Percentiles rank a stretch among this genome's conserved stretches.
Evolutionary conservation across 371 early-diverging fungal species (phyloP).

Genomic region (Quaeritorhiza haematococci): DNA sequence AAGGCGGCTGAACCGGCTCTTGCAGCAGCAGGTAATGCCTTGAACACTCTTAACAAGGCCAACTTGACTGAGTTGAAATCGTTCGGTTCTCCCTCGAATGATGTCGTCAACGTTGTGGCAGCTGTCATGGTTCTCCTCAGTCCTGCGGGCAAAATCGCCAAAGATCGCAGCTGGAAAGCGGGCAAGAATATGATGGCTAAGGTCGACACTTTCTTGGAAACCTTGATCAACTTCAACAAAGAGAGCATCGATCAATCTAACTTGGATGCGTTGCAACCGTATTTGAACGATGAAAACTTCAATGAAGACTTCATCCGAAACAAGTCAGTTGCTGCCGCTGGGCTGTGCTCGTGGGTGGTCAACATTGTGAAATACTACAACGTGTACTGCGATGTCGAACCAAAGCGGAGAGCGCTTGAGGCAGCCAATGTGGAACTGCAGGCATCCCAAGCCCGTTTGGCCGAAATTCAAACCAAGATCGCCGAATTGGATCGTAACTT

Average conservation of each 20-base stretch:
- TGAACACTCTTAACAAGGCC: slow-evolving; percentile 59
- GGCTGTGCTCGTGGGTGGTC: slow-evolving; percentile 59
- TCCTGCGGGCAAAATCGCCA: slow-evolving; percentile 58
- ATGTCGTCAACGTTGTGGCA: slow-evolving; percentile 47
- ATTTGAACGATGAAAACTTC: slow-evolving; percentile 55
- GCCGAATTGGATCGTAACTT: slow-evolving; percentile 53
- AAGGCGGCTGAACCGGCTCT: slow-evolving; percentile 59
- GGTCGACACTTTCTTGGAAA: slow-evolving; percentile 56
- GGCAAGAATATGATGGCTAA: slow-evolving; percentile 65
- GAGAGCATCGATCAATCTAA: slow-evolving; percentile 51
- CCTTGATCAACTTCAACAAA: slow-evolving; percentile 55
- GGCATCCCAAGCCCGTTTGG: slow-evolving; percentile 45
- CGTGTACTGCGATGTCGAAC: slow-evolving; percentile 60
- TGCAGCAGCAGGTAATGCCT: slow-evolving; percentile 49
- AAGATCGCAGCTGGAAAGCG: slow-evolving; percentile 60
- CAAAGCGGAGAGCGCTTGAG: slow-evolving; percentile 52
- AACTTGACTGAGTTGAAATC: slow-evolving; percentile 64
- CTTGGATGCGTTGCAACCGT: slow-evolving; percentile 54
- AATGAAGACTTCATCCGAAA: slow-evolving; percentile 54
- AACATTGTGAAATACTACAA: slow-evolving; percentile 56
- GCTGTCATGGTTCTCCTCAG: slow-evolving; percentile 59
- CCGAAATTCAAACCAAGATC: slow-evolving; percentile 54
- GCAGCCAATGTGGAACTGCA: slow-evolving; percentile 48
- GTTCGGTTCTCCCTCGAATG: slow-evolving; percentile 57
- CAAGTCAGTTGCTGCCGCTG: slow-evolving; percentile 58